phyloP scores from a whole-genome alignment of 768 basidiomycete genomes.

The Lactarius deliciosus region DNA sequence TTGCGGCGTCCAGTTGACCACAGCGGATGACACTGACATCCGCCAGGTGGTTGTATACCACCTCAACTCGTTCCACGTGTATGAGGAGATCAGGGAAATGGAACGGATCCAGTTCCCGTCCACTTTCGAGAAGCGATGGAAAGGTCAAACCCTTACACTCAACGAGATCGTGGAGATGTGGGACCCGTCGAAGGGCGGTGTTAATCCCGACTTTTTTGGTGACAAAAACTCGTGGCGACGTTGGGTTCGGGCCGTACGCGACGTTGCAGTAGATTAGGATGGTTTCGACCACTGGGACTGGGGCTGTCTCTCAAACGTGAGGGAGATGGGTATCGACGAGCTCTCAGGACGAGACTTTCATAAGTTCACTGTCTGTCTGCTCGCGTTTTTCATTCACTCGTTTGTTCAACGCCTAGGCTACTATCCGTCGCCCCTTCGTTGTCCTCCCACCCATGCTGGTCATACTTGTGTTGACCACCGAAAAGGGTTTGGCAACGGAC shows the following conservation, averaged over 20 bases:
- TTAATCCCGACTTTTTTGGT: neutral
- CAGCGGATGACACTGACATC: too few relatives aligned
- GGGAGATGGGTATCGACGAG: neutral
- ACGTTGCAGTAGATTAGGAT: neutral
- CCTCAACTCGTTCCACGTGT: too few relatives aligned
- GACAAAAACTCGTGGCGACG: neutral
- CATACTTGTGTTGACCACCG: neutral
- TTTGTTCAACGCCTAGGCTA: neutral
- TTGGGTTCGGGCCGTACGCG: neutral
- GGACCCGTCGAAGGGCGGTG: neutral
- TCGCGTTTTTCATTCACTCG: neutral
- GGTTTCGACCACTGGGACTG: neutral
- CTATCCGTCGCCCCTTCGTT: neutral
- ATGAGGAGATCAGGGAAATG: too few relatives aligned
- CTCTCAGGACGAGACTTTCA: neutral
- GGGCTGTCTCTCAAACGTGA: neutral
- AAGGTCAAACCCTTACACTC: neutral
- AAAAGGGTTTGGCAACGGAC: neutral
- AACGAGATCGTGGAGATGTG: neutral
- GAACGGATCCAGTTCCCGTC: too few relatives aligned
- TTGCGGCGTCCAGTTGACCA: too few relatives aligned
- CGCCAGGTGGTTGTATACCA: too few relatives aligned
- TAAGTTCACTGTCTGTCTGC: neutral
- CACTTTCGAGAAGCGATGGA: neutral
- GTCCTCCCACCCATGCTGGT: neutral